phyloP scores from a whole-genome alignment of 352 stramenopile species.

The Pythium periplocum region DNA sequence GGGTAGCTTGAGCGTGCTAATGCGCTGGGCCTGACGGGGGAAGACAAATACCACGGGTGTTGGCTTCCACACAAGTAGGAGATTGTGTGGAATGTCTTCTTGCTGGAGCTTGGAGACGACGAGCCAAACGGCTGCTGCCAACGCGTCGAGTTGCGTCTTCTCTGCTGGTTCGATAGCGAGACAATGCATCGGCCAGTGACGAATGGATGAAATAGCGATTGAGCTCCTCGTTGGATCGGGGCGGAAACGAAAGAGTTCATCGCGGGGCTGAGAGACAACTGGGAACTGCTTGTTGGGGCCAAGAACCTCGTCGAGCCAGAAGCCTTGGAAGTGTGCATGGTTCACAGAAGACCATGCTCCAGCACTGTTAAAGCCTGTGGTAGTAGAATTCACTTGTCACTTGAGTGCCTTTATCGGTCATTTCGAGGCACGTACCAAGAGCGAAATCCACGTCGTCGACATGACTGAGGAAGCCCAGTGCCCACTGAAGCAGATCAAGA shows the following conservation, averaged over 20 bases:
- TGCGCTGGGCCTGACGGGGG: slow-evolving; percentile 39
- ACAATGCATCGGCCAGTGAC: slow-evolving; percentile 44
- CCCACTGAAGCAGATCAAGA: slow-evolving; percentile 2
- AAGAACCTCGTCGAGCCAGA: slow-evolving; percentile 31
- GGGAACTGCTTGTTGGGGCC: slow-evolving; percentile 24
- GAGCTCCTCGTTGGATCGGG: not conserved
- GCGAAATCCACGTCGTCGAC: slow-evolving; percentile 36
- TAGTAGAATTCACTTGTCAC: not conserved
- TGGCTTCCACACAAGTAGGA: slow-evolving; percentile 27
- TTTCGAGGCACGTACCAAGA: slow-evolving; percentile 22
- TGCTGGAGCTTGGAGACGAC: slow-evolving; percentile 37
- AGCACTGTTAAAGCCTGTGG: slow-evolving; percentile 59
- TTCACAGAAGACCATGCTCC: slow-evolving; percentile 78
- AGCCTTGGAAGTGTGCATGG: slow-evolving; percentile 69
- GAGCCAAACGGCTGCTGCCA: slow-evolving; percentile 18
- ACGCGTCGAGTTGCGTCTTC: not conserved
- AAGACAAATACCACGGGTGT: slow-evolving; percentile 38
- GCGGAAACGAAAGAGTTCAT: slow-evolving; percentile 20
- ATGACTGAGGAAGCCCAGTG: slow-evolving; percentile 17
- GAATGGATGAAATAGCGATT: slow-evolving; percentile 21
- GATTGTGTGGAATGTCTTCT: slow-evolving; percentile 40
- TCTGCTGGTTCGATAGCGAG: slow-evolving; percentile 23
- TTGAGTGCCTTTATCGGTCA: too few relatives aligned
- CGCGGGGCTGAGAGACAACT: slow-evolving; percentile 26
- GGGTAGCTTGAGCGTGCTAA: too few relatives aligned